These are phyloP conservation scores for Fomitopsis pinicola DNA, from an alignment of 1,284 basidiomycete species.

Conservation along the genomic window DNA sequence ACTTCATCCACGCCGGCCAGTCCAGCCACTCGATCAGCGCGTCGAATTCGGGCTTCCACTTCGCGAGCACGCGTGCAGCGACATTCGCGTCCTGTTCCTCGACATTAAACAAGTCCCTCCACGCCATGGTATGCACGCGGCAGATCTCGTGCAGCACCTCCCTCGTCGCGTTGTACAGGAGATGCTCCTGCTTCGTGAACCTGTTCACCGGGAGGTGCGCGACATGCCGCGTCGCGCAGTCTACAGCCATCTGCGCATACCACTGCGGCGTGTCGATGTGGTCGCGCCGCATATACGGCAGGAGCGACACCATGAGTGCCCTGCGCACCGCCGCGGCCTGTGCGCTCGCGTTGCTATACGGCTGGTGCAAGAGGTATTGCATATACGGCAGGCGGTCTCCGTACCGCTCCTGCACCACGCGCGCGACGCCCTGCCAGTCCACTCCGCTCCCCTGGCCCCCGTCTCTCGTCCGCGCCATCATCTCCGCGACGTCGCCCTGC, in stretches of 20 bases:
- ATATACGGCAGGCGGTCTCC: background rate
- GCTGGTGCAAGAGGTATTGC: background rate
- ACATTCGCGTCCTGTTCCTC: background rate
- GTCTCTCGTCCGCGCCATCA: background rate
- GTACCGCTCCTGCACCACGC: background rate
- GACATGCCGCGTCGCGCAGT: background rate
- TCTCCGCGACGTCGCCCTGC: background rate
- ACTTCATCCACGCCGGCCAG: background rate
- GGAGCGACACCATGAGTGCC: background rate
- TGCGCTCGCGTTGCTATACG: background rate
- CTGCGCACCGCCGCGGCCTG: background rate
- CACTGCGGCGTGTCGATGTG: background rate
- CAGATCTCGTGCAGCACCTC: slow-evolving; percentile 1
- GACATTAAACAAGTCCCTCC: background rate
- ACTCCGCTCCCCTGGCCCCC: background rate
- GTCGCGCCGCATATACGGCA: background rate
- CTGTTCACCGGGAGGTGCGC: background rate
- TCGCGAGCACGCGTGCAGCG: background rate
- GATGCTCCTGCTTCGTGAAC: background rate
- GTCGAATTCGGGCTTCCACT: background rate
- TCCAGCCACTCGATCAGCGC: background rate
- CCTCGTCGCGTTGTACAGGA: background rate
- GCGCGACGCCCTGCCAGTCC: background rate
- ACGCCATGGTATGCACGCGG: background rate
- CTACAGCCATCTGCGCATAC: background rate